Percentiles rank a stretch among this genome's conserved stretches.
Conservation (phyloP, 352 stramenopile species). For the Globisporangium abappressorium region DNA sequence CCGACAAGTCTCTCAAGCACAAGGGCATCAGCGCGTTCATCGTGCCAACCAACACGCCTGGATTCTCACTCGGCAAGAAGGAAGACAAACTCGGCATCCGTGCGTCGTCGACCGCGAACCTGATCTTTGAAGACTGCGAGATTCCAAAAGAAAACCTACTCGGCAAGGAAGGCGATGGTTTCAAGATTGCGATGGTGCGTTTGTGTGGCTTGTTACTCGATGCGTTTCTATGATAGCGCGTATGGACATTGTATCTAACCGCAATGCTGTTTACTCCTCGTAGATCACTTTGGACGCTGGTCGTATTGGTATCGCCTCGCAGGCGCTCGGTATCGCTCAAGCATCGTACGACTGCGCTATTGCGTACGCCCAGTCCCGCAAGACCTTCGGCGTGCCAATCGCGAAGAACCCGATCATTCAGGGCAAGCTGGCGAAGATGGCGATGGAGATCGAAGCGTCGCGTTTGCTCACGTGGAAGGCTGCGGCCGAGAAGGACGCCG, state of each 20-base stretch:
- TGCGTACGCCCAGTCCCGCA: conserved; percentile 93
- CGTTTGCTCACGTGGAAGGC: conserved; percentile 94
- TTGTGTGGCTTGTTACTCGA: neutral
- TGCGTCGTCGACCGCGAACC: conserved; percentile 94
- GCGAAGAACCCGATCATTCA: conserved; percentile 86
- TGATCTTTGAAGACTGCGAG: conserved; percentile 94
- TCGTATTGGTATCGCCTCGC: conserved; percentile 94
- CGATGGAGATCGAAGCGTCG: conserved; percentile 89
- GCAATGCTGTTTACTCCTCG: neutral
- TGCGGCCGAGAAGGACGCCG: conserved; percentile 90
- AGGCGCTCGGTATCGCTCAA: conserved; percentile 95
- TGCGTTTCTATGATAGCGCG: neutral
- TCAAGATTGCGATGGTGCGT: conserved; percentile 84
- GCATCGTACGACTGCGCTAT: conserved; percentile 95
- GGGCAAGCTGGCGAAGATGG: conserved; percentile 94
- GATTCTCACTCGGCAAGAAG: conserved; percentile 96
- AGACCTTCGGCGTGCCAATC: conserved; percentile 94
- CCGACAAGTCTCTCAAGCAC: conserved; percentile 94
- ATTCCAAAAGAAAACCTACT: conserved; percentile 90
- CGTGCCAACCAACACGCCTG: conserved; percentile 87
- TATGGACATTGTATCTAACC: neutral
- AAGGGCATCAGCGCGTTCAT: conserved; percentile 97
- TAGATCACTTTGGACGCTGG: conserved; percentile 93
- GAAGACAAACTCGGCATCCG: conserved; percentile 98
- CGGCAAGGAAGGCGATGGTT: conserved; percentile 82